A percentile compares a stretch with the other conserved stretches of the same genome.
phyloP scores from a whole-genome alignment of 2,329 filamentous ascomycete species.

The Colletotrichum tropicale region DNA sequence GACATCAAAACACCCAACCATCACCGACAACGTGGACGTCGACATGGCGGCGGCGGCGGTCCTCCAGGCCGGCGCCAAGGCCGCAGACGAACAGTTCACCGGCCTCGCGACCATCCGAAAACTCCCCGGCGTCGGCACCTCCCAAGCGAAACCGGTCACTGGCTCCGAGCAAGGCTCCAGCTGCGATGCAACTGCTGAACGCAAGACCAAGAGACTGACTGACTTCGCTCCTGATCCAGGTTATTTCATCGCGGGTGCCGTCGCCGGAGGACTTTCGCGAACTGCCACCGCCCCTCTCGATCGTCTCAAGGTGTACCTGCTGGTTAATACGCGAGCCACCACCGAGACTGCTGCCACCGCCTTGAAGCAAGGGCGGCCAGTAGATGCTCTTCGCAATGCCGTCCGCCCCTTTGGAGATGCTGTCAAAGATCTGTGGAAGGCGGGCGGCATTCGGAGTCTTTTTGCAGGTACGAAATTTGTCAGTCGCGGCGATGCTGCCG shows the following conservation, averaged over 20 bases:
- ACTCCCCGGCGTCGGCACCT: slow-evolving; percentile 38
- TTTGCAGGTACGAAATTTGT: slow-evolving; percentile 76
- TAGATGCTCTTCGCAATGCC: slow-evolving; percentile 69
- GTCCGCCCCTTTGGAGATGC: slow-evolving; percentile 75
- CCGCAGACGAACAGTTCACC: slow-evolving; percentile 8
- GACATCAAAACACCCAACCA: background rate
- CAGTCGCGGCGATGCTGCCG: background rate
- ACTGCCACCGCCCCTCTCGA: slow-evolving; percentile 96
- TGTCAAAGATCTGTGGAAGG: slow-evolving; percentile 78
- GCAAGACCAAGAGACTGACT: slow-evolving; percentile 60
- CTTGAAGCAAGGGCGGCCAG: slow-evolving; percentile 71
- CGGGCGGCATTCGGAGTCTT: slow-evolving; percentile 85
- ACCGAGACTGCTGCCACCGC: slow-evolving; percentile 65
- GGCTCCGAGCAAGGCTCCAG: slow-evolving; percentile 24
- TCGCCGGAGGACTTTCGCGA: slow-evolving; percentile 92
- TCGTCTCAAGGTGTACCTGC: slow-evolving; percentile 95
- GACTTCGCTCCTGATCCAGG: slow-evolving; percentile 84
- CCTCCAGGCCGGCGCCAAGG: slow-evolving; percentile 6
- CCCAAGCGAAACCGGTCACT: slow-evolving; percentile 23
- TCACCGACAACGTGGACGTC: background rate
- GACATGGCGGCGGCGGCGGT: slow-evolving; percentile 15
- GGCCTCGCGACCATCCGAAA: slow-evolving; percentile 1
- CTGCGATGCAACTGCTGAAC: slow-evolving; percentile 30
- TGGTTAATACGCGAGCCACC: slow-evolving; percentile 79
- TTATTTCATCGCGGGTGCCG: slow-evolving; percentile 95